Evolutionary conservation across 2,329 filamentous ascomycete species (phyloP), one percentile per base, ranked within the genome.

Genomic region (Cladosporium sp.): DNA sequence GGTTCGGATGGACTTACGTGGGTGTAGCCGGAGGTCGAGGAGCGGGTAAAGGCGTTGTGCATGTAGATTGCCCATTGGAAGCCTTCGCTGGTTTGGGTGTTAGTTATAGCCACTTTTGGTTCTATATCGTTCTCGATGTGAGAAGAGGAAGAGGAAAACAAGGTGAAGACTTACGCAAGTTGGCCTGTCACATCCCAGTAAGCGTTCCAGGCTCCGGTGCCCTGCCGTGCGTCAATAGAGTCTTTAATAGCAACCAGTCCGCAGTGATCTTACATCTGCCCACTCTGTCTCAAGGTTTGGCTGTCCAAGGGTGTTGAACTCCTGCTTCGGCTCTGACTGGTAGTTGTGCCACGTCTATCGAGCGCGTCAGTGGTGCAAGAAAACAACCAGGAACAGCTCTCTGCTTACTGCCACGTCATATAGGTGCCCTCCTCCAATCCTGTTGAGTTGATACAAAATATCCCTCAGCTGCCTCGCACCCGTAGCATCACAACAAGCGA

Each of bases 31-130:
- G 66, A 59, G 28, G 61, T 65, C 6, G 62, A 41, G 59, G 68
- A 68, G 26, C 34, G 26, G 62, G 71, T 30, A 18, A 55, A 72
- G 32, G 70, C 71, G 49, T 71, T 69, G 64, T 72, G 70, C 70
- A 72, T 70, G 60, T 72, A 72, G 28, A 71, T 68, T 15, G 71
- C 70, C 71, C 70, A 72, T 44, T 71, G 71, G 65, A 71, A 71
- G n/a, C 71, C 71, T 49, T 72, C 71, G 44, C 28, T 32, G 26
- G 26, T 5, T 21, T n/a, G 38, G 26, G 28, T 52, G 60, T 64
- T 28, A 64, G 49, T 11, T 10, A 14, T 3, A 1, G 28, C 24
- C 24, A 24, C 24, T 24, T 24, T 24, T 24, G 24, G 24, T 24
- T 24, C 24, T 24, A 24, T 24, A 24, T 24, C 24, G 24, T 24